Evolutionary conservation across 192 early-diverging fungal genomes (phyloP).

Genomic region (Linnemannia zychae): DNA sequence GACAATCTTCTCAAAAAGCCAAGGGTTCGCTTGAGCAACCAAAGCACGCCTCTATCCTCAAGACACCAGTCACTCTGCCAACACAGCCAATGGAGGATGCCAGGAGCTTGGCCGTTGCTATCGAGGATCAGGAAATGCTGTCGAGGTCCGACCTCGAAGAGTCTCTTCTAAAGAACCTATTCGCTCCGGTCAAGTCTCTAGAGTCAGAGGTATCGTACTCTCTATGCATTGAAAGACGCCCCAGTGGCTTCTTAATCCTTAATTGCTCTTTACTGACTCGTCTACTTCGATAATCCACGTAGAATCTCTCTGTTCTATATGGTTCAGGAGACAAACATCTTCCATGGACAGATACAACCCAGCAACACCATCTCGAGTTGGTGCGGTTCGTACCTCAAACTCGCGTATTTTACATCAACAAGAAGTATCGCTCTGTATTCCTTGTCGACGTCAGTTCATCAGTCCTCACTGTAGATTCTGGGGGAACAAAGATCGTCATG

Average conservation of each 20-base stretch:
- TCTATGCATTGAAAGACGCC: no score
- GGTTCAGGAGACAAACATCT: conserved; percentile 52
- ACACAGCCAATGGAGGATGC: conserved; percentile 28
- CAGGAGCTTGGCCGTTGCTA: conserved; percentile 37
- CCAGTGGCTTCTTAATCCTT: background rate
- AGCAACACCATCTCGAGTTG: conserved; percentile 8
- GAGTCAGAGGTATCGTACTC: conserved; percentile 29
- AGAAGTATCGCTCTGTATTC: conserved; percentile 74
- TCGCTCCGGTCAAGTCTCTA: conserved; percentile 23
- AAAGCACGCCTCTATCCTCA: background rate
- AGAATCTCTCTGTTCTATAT: conserved; percentile 38
- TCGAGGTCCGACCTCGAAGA: conserved; percentile 49
- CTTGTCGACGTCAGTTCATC: conserved; percentile 79
- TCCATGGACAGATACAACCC: conserved; percentile 35
- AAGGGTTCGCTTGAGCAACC: background rate
- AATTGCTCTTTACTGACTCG: background rate
- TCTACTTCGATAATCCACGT: background rate
- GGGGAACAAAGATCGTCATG: conserved; percentile 59
- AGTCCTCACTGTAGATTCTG: conserved; percentile 70
- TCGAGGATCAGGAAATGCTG: conserved; percentile 35
- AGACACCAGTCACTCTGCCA: background rate
- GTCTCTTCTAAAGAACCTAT: conserved; percentile 34
- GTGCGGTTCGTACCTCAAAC: conserved; percentile 77
- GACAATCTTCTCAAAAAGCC: background rate
- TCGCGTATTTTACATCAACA: conserved; percentile 67